Conservation (phyloP, 2,329 filamentous ascomycete genomes). For the Verticillium nubilum region DNA sequence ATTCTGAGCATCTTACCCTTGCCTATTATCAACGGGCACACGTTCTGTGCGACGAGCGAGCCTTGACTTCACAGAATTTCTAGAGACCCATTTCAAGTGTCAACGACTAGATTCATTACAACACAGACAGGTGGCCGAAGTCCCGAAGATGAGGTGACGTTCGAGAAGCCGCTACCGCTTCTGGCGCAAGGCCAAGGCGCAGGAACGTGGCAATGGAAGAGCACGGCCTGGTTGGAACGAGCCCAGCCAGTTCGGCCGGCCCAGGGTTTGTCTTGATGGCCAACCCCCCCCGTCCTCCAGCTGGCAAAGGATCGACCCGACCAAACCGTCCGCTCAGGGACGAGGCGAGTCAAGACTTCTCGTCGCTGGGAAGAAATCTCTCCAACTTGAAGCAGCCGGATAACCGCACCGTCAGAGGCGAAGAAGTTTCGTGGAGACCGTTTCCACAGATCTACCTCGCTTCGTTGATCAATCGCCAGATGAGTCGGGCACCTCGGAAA, state of each 20-base stretch:
- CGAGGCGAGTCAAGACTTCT: not conserved
- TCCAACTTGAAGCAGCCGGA: not conserved
- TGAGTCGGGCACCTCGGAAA: not conserved
- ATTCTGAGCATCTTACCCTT: not conserved
- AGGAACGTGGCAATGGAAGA: not conserved
- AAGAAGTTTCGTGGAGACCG: not conserved
- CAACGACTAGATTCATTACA: too few relatives aligned
- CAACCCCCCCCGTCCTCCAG: not conserved
- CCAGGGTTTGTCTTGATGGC: not conserved
- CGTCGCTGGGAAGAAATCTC: not conserved
- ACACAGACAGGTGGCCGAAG: too few relatives aligned
- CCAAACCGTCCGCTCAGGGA: not conserved
- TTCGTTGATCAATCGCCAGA: not conserved
- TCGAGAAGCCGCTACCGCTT: not conserved
- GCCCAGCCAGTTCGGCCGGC: not conserved
- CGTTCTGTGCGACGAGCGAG: not conserved
- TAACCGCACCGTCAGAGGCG: not conserved
- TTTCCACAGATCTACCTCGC: not conserved
- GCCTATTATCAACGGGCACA: not conserved
- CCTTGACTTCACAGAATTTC: too few relatives aligned
- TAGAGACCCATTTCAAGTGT: too few relatives aligned
- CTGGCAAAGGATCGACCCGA: not conserved
- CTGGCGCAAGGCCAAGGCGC: not conserved
- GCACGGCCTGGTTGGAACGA: not conserved
- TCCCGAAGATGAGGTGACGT: not conserved